Base-by-base conservation (phyloP, 306 rosid species). In the Notholithocarpus densiflorus region DNA sequence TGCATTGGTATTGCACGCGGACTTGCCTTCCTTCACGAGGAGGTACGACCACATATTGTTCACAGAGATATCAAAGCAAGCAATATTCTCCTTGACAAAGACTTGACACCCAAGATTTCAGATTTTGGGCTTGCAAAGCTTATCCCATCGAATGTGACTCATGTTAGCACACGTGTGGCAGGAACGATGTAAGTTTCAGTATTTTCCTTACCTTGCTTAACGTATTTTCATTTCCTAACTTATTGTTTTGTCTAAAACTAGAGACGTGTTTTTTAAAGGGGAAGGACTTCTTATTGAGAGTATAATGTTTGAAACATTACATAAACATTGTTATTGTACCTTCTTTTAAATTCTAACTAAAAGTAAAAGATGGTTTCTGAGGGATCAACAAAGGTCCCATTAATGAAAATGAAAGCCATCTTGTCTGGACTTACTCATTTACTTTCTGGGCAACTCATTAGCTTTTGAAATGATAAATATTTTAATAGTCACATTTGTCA, bases 31-130 rank as follows among this genome's bases (percentile, higher is more conserved):
- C 98, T 93, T 79, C 99, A 95, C 18, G 99, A 91, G 82, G 98
- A 88, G 84, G 93, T 90, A 14, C 89, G 86, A 55, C 99, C 99
- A 27, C 88, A 77, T 78, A 90, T 95, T 82, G 85, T 93, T 84
- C 99, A 95, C 77, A 90, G 99, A 74, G 99, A 95, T 77, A 95
- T 95, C 83, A 95, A 95, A 89, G 98, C 99, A 7, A 95, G 99
- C 90, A 95, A 95, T 64, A 95, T 95, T 83, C 92, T 95, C 48
- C 98, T 95, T 17, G 96, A 91, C 78, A 81, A 73, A 79, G 88
- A 91, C 73, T 88, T 95, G 31, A 78, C 85, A 15, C 97, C 99
- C 40, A 95, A 88, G 79, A 95, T 95, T 79, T 89, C 99, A 27
- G 99, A 95, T 86, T 95, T 95, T 62, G 99, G 99, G 31, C 99